Evolutionary conservation across 1,284 basidiomycete species (phyloP), one percentile per base, ranked within the genome.

Genomic region (Papiliotrema nemorosa): DNA sequence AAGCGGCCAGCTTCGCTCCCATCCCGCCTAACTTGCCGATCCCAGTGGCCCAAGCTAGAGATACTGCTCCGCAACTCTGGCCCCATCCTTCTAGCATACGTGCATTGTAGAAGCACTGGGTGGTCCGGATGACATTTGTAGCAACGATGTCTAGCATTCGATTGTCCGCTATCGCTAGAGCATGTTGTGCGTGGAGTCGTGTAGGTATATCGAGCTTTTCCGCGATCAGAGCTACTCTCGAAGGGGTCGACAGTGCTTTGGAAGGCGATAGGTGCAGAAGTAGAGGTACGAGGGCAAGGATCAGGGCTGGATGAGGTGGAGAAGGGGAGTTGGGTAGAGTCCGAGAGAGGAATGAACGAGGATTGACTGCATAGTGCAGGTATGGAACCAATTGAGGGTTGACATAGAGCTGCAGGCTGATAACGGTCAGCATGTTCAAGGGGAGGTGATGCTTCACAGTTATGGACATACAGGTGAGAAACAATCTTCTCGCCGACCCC

Each of bases 401-500:
- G n/a, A 59, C 39, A 39, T 64, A 69, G 3, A 58, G 21, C 26
- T 64, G 58, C 1, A 72, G 42, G 4, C 68, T 72, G 13, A n/a
- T 16, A 29, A 24, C 24, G 3, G 10, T 25, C 13, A 35, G 18
- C 16, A 5, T 25, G 34, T 33, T 9, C 25, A 27, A 29, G 25
- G 29, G 27, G 16, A 50, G 31, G 29, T 33, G 50, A 35, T 37
- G 25, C 9, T 33, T 33, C 20, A 34, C 36, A 20, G 27, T 9
- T 16, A 22, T 31, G 10, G 5, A 60, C 68, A 60, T 53, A 72
- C 70, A 73, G 52, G 49, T 69, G 70, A 21, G 53, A 48, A 6
- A 67, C 51, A 22, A 74, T 69, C 55, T 66, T 66, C 46, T 69
- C 64, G 6, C 69, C 69, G 2, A 66, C 43, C 21, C 68, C 62